Percentiles rank a stretch among this genome's conserved stretches.
phyloP scores from a whole-genome alignment of 2,329 filamentous ascomycete species.

The Cytospora piceicola region DNA sequence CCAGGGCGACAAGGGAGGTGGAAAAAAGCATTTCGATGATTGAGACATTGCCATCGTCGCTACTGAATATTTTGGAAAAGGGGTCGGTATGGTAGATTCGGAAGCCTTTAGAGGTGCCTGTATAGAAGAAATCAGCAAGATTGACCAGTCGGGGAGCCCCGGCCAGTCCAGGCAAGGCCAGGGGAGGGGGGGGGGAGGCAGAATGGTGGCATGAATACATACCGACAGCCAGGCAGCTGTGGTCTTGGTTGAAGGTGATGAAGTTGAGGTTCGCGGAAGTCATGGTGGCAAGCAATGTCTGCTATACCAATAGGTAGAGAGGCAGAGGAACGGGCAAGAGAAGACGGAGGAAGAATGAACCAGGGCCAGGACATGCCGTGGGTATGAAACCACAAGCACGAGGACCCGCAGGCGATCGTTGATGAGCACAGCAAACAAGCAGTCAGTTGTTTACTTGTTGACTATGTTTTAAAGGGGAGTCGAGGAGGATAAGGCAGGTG shows the following conservation, averaged over 20 bases:
- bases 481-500: not conserved
- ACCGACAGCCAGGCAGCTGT: conserved; percentile 96
- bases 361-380: not conserved
- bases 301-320: conserved; percentile 2
- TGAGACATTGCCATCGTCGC: conserved; percentile 91
- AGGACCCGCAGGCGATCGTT: not conserved
- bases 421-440: not conserved
- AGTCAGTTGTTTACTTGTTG: not conserved
- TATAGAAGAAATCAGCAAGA: conserved; percentile 13
- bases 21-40: conserved; percentile 99
- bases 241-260: conserved; percentile 99
- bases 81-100: conserved; percentile 97
- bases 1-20: conserved; percentile 91
- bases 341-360: not conserved
- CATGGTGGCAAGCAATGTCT: conserved; percentile 51
- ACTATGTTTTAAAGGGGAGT: not conserved
- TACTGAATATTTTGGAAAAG: conserved; percentile 92
- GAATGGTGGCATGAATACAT: conserved; percentile 41
- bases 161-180: conserved; percentile 15
- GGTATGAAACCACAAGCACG: not conserved
- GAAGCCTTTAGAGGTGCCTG: conserved; percentile 91
- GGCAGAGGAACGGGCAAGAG: not conserved
- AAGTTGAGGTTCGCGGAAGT: conserved; percentile 83
- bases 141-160: conserved; percentile 21
- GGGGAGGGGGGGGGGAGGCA: conserved; percentile 12